Percentiles rank a stretch among this genome's conserved stretches.
phyloP scores from a whole-genome alignment of 768 basidiomycete species.

The Porphyrellus cyaneotinctus region DNA sequence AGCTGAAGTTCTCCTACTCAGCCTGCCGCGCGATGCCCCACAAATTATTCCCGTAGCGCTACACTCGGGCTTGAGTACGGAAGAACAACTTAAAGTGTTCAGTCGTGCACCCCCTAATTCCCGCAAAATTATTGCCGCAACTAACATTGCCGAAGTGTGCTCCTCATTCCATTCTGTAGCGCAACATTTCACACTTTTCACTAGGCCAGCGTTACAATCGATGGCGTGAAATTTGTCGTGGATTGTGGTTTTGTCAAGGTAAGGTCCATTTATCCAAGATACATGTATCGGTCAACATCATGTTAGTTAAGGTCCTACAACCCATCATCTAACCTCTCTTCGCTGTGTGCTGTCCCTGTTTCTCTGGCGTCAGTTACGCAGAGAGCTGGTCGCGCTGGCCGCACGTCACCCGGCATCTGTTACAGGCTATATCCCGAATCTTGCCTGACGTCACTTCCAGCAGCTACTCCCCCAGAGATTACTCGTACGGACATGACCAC shows the following conservation, averaged over 20 bases:
- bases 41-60: conserved; percentile 69
- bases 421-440: conserved; percentile 83
- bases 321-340: conserved; percentile 78
- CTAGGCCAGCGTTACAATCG: conserved; percentile 94
- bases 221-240: conserved; percentile 90
- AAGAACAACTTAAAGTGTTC: conserved; percentile 87
- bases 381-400: conserved; percentile 90
- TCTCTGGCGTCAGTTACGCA: conserved; percentile 90
- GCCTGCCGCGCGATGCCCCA: conserved; percentile 51
- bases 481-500: conserved; percentile 87
- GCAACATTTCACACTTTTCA: background rate
- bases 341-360: conserved; percentile 76
- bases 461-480: conserved; percentile 83
- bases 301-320: conserved; percentile 85
- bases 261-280: conserved; percentile 9
- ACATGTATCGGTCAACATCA: background rate
- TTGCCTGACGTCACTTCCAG: conserved; percentile 54
- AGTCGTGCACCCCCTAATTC: conserved; percentile 67
- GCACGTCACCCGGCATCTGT: conserved; percentile 88
- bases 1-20: conserved; percentile 19
- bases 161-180: background rate
- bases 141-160: conserved; percentile 90
- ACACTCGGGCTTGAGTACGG: conserved; percentile 83
- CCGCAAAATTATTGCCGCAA: conserved; percentile 88
- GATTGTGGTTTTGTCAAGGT: conserved; percentile 97